phyloP scores from a whole-genome alignment of 805 yeast genomes.

The Groenewaldozyma tartarivorans region DNA sequence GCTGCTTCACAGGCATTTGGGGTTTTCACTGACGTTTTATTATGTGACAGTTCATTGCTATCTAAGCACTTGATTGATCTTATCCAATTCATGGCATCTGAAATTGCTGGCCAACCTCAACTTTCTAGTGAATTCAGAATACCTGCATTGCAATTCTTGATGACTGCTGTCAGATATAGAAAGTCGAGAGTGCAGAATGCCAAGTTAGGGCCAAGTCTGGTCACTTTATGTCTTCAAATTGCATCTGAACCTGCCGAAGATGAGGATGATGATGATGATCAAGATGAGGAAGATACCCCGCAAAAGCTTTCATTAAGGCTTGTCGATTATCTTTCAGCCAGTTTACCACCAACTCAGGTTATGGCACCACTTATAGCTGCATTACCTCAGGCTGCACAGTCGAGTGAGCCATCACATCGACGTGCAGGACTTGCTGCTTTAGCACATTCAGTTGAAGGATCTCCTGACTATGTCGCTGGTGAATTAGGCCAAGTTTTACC shows the following conservation, averaged over 20 bases:
- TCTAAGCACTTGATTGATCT: conserved; percentile 67
- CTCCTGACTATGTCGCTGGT: conserved; percentile 81
- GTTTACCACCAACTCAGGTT: conserved; percentile 89
- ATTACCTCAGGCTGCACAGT: conserved; percentile 34
- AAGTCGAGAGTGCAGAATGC: conserved; percentile 69
- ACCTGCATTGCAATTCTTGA: conserved; percentile 76
- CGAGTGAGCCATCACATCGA: conserved; percentile 66
- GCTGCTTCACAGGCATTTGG: conserved; percentile 69
- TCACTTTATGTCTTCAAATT: conserved; percentile 62
- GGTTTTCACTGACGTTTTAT: conserved; percentile 69
- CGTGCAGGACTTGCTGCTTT: conserved; percentile 79
- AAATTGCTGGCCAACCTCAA: conserved; percentile 53
- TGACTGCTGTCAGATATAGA: conserved; percentile 69
- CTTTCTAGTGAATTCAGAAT: conserved; percentile 76
- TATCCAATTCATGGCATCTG: conserved; percentile 56
- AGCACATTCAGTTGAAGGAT: conserved; percentile 80
- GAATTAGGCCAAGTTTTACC: conserved; percentile 69
- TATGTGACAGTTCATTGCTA: conserved; percentile 66
- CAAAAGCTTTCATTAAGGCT: conserved; percentile 69
- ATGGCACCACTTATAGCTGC: conserved; percentile 67
- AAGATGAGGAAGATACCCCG: conserved; percentile 86
- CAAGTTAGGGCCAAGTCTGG: conserved; percentile 75
- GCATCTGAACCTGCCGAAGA: conserved; percentile 70
- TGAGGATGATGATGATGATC: conserved; percentile 77
- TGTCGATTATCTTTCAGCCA: conserved; percentile 66